Evolutionary conservation across 139 green algal genomes (phyloP), one percentile per base, ranked within the genome.

Genomic region (Trebouxia sp.): DNA sequence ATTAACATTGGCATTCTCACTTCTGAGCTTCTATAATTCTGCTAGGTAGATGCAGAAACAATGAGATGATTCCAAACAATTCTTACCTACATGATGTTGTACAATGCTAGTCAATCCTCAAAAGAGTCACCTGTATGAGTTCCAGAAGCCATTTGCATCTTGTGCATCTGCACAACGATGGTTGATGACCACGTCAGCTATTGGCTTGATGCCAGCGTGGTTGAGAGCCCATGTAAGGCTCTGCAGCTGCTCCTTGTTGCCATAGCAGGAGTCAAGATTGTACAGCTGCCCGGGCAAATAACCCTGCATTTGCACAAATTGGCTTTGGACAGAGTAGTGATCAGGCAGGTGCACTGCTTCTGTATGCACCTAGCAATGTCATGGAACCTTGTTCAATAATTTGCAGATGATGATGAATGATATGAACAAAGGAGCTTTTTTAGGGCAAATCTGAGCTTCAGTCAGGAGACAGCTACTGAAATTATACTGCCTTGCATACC

Each of bases 101-200:
- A n/a, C n/a, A n/a, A n/a, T n/a, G n/a, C n/a, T n/a, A n/a, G n/a
- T n/a, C n/a, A n/a, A n/a, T n/a, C n/a, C n/a, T n/a, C n/a, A n/a
- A n/a, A n/a, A n/a, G n/a, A n/a, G n/a, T n/a, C n/a, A 69, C 80
- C 55, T 81, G 78, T 86, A 95, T 6, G 78, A 55, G 81, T 94
- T 95, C 88, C 91, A 96, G 38, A 88, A 70, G 8, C 92, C 92
- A n/a, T 84, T 47, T 43, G 88, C 86, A 75, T 92, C 88, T 80
- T 92, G 89, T 32, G 82, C 78, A 42, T 95, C 85, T 28, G 91
- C 91, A 72, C 91, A 95, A 3, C 75, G 75, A 84, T 98, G 94
- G 87, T 98, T 98, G 84, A 98, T 94, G 28, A 98, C 94, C 35
- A 98, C 94, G 84, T 98, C 94, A 14, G 91, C 93, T 8, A 98